Conservation (phyloP, 106 monocot species). For the Dendrobium chrysotoxum region DNA sequence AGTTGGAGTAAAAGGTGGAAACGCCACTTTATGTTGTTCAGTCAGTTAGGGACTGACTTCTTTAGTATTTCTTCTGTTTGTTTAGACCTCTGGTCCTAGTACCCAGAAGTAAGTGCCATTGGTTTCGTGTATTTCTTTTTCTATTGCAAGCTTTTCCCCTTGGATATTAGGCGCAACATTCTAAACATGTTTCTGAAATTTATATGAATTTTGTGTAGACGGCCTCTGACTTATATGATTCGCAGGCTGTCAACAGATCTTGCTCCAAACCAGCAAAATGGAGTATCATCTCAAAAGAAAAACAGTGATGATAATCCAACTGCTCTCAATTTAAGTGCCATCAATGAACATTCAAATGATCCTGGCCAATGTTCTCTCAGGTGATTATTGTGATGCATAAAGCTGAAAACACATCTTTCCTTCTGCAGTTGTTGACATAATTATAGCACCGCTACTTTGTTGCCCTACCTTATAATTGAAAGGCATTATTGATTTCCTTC, state of each 20-base stretch:
- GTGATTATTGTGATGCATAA: constrained; percentile 10
- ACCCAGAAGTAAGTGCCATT: not conserved
- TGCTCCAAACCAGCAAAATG: constrained; percentile 36
- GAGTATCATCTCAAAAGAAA: constrained; percentile 28
- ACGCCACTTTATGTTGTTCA: not conserved
- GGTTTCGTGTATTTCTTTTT: not conserved
- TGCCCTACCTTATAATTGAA: not conserved
- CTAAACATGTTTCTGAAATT: not conserved
- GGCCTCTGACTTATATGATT: constrained; percentile 8
- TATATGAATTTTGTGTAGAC: no score
- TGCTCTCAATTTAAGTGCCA: constrained; percentile 21
- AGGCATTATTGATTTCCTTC: not conserved
- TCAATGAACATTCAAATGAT: constrained; percentile 26
- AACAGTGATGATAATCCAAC: constrained; percentile 16
- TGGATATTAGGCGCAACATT: constrained; percentile 5
- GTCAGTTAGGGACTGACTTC: not conserved
- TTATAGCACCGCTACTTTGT: not conserved
- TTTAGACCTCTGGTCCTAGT: not conserved
- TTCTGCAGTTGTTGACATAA: not conserved
- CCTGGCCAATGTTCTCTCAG: constrained; percentile 31
- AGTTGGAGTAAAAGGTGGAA: not conserved
- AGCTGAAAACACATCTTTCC: not conserved
- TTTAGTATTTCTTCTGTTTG: not conserved
- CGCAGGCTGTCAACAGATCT: constrained; percentile 46
- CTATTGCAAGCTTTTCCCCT: not conserved